Base-by-base conservation (phyloP, 768 basidiomycete genomes). In the Lactifluus volemus region DNA sequence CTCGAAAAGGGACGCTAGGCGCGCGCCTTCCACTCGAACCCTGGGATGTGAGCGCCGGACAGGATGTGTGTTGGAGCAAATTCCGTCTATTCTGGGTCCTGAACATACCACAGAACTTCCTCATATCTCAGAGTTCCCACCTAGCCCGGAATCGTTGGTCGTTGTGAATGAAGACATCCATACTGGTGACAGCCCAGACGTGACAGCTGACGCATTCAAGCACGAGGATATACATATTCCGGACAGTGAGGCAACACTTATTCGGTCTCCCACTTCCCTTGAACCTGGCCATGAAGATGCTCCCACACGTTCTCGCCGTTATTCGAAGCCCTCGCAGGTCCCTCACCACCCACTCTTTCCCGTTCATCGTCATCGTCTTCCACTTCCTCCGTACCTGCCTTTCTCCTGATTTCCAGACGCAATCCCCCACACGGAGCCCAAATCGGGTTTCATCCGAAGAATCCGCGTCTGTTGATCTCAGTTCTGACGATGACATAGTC, bases 11-110 rank as follows among this genome's bases (percentile, higher is more conserved):
- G 5, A 73, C 71, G 2, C 73, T 76, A 8, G 77, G 77, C 15
- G 78, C 77, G 48, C 74, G 70, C 19, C 63, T 78, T 49, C 77
- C 77, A 10, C 69, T 76, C 39, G 77, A 78, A 42, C 77, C 77
- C 29, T 78, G 77, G 77, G 60, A 74, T 21, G 65, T 70, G 57
- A 64, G 70, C 56, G 52, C 36, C 7, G 59, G 32, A 15, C 45
- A 12, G 25, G 55, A 52, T 61, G 38, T 54, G 36, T 54, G 53
- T 36, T 57, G 58, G 39, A 63, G 17, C 34, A 61, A 57, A 39
- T 48, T 25, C 55, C 48, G 15, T 54, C 39, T 60, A 55, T 41
- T 51, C 64, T 61, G 47, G 48, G 59, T 52, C 15, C 64, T 51
- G 51, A 58, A 15, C 58, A 57, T 39, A 56, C 38, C n/a, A 42